A percentile compares a stretch with the other conserved stretches of the same genome.
phyloP scores from a whole-genome alignment of 176 grass and related monocot genomes.

The Oryza officinalis region DNA sequence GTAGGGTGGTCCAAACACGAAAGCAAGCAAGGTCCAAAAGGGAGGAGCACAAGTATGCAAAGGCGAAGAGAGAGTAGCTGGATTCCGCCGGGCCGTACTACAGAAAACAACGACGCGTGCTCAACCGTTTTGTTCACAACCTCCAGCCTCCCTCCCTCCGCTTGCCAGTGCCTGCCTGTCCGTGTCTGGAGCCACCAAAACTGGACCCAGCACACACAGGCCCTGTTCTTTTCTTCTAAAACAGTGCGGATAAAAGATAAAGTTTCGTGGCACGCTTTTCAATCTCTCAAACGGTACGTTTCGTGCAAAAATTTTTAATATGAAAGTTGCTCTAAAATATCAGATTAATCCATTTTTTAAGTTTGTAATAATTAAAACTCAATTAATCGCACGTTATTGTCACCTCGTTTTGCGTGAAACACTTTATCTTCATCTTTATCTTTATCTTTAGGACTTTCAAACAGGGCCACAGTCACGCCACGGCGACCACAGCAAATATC shows the following conservation, averaged over 20 bases:
- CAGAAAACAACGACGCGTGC: constrained; percentile 7
- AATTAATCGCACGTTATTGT: no score
- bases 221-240: no score
- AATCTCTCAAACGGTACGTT: no score
- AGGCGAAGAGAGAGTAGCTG: not conserved
- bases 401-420: no score
- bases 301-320: no score
- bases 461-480: not conserved
- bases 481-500: not conserved
- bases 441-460: no score
- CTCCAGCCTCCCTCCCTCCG: not conserved
- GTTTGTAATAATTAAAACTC: no score
- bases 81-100: not conserved
- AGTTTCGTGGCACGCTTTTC: no score
- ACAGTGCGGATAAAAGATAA: no score
- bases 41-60: not conserved
- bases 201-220: not conserved
- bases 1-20: not conserved
- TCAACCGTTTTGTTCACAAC: not conserved
- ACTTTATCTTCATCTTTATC: no score
- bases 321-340: no score
- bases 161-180: not conserved
- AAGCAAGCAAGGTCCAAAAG: not conserved
- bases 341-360: no score
- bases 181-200: not conserved